A percentile compares a stretch with the other conserved stretches of the same genome.
phyloP scores from a whole-genome alignment of 2,329 filamentous ascomycete species.

The Trichoderma sp. region DNA sequence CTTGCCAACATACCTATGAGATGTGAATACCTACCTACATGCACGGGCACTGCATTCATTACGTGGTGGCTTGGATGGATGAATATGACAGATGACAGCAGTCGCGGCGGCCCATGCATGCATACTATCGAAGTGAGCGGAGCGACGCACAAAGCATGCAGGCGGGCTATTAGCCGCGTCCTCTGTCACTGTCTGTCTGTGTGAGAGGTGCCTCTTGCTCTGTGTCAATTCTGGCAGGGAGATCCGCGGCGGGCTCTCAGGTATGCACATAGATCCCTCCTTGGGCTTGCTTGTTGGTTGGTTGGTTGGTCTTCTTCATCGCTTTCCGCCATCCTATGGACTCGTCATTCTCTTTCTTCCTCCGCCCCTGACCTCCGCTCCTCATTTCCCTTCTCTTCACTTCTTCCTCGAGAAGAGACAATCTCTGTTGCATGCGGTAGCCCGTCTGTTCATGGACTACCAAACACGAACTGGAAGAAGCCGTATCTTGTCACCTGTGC shows the following conservation, averaged over 20 bases:
- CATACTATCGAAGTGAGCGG: neutral
- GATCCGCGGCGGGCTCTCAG: neutral
- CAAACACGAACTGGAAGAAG: neutral
- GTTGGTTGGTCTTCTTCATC: neutral
- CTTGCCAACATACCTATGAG: neutral
- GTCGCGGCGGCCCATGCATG: constrained; percentile 3
- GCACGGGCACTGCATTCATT: neutral
- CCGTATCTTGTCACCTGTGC: constrained; percentile 13
- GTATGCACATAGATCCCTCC: constrained; percentile 6
- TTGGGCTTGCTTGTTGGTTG: neutral
- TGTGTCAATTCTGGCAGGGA: neutral
- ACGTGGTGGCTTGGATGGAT: constrained; percentile 12
- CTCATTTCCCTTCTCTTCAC: neutral
- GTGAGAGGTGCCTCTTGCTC: neutral
- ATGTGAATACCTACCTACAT: no score
- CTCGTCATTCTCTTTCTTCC: neutral
- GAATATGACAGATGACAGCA: constrained; percentile 27
- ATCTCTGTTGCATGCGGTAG: neutral
- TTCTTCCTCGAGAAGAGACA: neutral
- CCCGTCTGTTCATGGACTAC: constrained; percentile 1
- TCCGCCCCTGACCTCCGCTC: neutral
- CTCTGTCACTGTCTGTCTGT: neutral
- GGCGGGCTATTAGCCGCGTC: constrained; percentile 13
- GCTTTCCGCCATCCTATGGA: constrained; percentile 11
- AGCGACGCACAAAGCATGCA: constrained; percentile 2